Evolutionary conservation across 148 eudicot species (phyloP).

Genomic region (Suaeda aralocaspica): DNA sequence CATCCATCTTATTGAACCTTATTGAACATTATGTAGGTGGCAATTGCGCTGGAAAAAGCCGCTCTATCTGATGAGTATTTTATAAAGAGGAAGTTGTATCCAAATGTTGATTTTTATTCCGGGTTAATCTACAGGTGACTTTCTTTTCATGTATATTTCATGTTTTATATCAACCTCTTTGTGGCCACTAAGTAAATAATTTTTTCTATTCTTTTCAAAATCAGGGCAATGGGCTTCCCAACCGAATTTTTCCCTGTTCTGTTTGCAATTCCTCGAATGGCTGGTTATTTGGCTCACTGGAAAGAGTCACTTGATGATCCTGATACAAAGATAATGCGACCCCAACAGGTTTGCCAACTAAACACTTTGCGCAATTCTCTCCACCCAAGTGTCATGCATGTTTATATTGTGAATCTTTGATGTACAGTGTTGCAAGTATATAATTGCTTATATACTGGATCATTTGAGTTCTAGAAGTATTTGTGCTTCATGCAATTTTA

Average conservation of each 20-base stretch:
- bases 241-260: constrained; percentile 90
- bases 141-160: background rate
- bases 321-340: constrained; percentile 98
- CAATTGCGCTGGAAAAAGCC: constrained; percentile 96
- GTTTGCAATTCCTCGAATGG: constrained; percentile 99
- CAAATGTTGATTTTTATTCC: constrained; percentile 98
- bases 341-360: constrained; percentile 68
- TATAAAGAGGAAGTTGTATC: constrained; percentile 87
- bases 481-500: background rate
- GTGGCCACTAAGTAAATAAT: background rate
- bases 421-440: background rate
- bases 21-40: constrained; percentile 56
- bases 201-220: constrained; percentile 21
- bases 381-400: background rate
- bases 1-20: background rate
- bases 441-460: background rate
- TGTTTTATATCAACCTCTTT: background rate
- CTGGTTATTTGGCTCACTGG: constrained; percentile 97
- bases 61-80: constrained; percentile 97
- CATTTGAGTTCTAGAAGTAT: background rate
- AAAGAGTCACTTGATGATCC: constrained; percentile 97
- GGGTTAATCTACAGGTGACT: constrained; percentile 93
- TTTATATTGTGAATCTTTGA: background rate
- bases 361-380: background rate
- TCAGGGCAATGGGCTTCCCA: constrained; percentile 97